phyloP scores from a whole-genome alignment of 169 alveolate genomes.

The Plasmodium coatneyi region DNA sequence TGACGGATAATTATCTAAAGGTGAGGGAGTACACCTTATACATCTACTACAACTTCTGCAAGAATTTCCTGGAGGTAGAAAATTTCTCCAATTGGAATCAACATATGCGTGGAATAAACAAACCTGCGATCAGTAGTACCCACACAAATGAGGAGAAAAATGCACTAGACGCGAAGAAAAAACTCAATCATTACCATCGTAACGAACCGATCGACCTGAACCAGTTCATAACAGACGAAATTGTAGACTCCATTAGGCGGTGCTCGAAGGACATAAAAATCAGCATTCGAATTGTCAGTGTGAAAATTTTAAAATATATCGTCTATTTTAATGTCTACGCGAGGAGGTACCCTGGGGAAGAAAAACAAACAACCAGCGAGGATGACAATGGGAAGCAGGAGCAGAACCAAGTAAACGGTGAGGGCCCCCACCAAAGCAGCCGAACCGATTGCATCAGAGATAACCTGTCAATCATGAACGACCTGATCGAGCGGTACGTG shows the following conservation, averaged over 20 bases:
- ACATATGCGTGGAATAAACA: not conserved
- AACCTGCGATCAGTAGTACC: not conserved
- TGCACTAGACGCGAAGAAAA: not conserved
- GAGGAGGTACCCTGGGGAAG: conserved; percentile 4
- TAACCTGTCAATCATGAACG: conserved; percentile 31
- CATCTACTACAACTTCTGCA: conserved; percentile 52
- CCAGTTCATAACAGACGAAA: conserved; percentile 47
- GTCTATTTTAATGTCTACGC: conserved; percentile 59
- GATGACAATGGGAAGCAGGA: not conserved
- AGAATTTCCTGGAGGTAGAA: conserved; percentile 36
- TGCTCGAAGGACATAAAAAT: conserved; percentile 71
- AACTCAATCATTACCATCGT: not conserved
- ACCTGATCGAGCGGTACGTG: conserved; percentile 58
- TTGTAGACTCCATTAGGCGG: conserved; percentile 49
- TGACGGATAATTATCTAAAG: conserved; percentile 60
- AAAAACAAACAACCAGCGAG: not conserved
- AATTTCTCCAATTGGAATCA: not conserved
- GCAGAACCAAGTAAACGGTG: not conserved
- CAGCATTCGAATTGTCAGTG: conserved; percentile 55
- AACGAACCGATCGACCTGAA: conserved; percentile 18
- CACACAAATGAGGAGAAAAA: not conserved
- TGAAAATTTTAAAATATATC: conserved; percentile 64
- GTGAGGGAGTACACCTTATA: conserved; percentile 59
- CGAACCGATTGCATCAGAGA: conserved; percentile 1
- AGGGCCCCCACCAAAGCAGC: not conserved